These are phyloP conservation scores for Cucumis variabilis DNA, from an alignment of 331 rosid species.

Conservation along the genomic window DNA sequence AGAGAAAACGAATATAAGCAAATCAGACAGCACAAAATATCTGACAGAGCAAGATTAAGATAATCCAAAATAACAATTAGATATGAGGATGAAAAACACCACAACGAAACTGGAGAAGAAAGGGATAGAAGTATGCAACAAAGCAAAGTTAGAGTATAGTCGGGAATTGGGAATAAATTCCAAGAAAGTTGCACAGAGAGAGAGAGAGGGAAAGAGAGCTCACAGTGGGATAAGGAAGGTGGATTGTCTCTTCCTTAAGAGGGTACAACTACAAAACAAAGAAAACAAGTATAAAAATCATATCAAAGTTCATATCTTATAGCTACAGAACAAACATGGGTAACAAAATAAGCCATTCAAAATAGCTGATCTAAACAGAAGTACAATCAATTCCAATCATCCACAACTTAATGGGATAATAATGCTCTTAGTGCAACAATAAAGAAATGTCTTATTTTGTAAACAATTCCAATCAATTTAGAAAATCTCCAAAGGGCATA, in stretches of 20 bases:
- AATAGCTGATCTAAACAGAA: not conserved
- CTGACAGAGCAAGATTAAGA: not conserved
- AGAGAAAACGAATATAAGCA: too few relatives aligned
- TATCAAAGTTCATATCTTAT: not conserved
- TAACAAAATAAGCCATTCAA: not conserved
- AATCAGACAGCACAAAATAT: not conserved
- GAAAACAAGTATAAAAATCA: too few relatives aligned
- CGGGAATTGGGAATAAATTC: too few relatives aligned
- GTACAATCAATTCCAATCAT: not conserved
- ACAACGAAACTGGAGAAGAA: not conserved
- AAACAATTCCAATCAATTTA: too few relatives aligned
- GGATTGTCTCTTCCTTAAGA: too few relatives aligned
- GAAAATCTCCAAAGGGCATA: too few relatives aligned
- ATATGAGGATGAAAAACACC: not conserved
- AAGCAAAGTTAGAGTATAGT: too few relatives aligned
- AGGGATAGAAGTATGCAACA: not conserved
- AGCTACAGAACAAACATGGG: not conserved
- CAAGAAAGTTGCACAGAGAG: too few relatives aligned
- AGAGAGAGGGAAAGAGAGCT: too few relatives aligned
- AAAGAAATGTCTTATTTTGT: too few relatives aligned
- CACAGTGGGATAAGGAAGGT: too few relatives aligned
- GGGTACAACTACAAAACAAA: too few relatives aligned
- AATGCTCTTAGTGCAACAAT: not conserved
- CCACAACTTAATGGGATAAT: not conserved
- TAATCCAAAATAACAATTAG: not conserved